Evolutionary conservation across 352 stramenopile species (phyloP), one percentile per base, ranked within the genome.

Genomic region (Globisporangium spinosum): DNA sequence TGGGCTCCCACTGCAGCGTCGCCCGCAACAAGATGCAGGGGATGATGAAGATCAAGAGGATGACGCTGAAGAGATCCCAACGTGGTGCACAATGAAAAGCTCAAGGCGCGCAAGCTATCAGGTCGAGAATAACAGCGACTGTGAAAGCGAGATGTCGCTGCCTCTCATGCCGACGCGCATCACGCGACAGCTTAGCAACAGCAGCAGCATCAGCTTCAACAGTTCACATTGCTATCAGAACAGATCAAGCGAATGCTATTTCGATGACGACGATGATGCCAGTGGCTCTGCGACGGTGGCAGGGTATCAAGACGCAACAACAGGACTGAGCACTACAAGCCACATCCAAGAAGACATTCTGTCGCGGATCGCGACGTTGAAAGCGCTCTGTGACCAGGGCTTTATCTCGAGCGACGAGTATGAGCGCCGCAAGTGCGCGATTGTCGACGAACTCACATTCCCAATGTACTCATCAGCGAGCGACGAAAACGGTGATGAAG

Each of bases 391-490:
- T 64, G 87, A 94, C 45, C 76, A 94, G 70, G 89, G 89, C 0
- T 96, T 93, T 64, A 83, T 96, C 57, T 77, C 82, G 3, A 74
- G 78, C 22, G 81, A 94, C 27, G 89, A 96, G 63, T 96, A 91
- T 55, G 79, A 93, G 69, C 77, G 88, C 72, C 89, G 89, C 27
- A 92, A 96, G 73, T 71, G 72, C 51, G 78, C 77, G 23, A 90
- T 94, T 68, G 78, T 94, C 47, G 87, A 93, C 55, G 85, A 92
- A 63, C 71, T 94, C 66, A 89, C 83, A 20, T 89, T 82, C 65
- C 10, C 45, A 59, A 12, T 27, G 23, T 22, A 43, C 29, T 59
- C 53, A 22, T 29, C 43, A 51, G 43, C 5, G 43, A 56, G 15
- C n/a, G 20, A 56, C 49, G 20, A 32, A 0, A 40, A 59, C 12